These are phyloP conservation scores for Jatropha multifida DNA, from an alignment of 441 rosid species.

Conservation along the genomic window DNA sequence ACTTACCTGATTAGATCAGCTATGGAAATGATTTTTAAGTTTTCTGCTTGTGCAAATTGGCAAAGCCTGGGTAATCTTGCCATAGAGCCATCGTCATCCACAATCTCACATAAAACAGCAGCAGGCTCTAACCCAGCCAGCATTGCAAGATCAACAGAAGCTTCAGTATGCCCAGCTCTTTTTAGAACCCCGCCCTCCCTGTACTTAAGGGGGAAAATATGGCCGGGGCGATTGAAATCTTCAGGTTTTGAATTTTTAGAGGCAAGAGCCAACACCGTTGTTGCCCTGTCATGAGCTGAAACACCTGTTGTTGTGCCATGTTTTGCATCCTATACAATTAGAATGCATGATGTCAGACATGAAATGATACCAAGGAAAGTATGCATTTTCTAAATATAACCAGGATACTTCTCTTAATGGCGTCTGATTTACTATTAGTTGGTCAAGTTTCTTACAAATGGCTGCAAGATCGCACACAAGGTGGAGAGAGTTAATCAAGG, in stretches of 20 bases:
- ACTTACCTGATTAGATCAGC: slow-evolving; percentile 87
- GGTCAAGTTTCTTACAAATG: background rate
- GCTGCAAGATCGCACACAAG: background rate
- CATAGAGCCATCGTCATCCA: slow-evolving; percentile 89
- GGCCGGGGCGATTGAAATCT: slow-evolving; percentile 95
- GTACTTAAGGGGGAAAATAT: slow-evolving; percentile 83
- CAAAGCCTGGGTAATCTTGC: slow-evolving; percentile 75
- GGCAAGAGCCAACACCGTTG: slow-evolving; percentile 75
- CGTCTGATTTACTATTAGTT: background rate
- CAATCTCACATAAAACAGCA: slow-evolving; percentile 76
- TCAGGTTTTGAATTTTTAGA: slow-evolving; percentile 80
- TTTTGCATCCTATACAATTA: slow-evolving; percentile 69
- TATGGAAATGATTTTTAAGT: slow-evolving; percentile 76
- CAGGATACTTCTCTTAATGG: background rate
- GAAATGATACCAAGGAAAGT: background rate
- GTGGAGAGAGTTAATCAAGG: background rate
- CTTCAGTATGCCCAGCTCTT: slow-evolving; percentile 98
- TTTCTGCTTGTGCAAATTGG: slow-evolving; percentile 64
- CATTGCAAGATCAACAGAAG: slow-evolving; percentile 82
- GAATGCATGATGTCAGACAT: background rate
- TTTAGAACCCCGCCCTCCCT: slow-evolving; percentile 90
- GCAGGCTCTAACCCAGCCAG: slow-evolving; percentile 90
- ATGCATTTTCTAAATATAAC: background rate
- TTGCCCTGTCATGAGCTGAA: slow-evolving; percentile 84
- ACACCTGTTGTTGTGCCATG: slow-evolving; percentile 95